These are phyloP conservation scores for Scenedesmus sp. DNA, from an alignment of 163 green algal species.

Conservation along the genomic window DNA sequence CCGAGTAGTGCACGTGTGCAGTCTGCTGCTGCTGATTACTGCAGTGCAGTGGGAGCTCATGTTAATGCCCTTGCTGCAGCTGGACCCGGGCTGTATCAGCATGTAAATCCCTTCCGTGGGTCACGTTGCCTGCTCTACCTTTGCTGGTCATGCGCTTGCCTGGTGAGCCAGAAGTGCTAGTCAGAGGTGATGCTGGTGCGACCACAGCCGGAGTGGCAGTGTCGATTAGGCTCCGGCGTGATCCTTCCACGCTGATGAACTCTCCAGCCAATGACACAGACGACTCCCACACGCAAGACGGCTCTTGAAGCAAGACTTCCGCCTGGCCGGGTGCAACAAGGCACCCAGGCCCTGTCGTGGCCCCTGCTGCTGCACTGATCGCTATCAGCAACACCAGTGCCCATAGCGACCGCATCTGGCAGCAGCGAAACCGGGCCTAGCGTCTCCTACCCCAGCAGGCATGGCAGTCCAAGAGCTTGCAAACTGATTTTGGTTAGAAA, in stretches of 20 bases:
- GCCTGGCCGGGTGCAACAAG: neutral
- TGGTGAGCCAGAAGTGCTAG: neutral
- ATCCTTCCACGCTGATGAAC: neutral
- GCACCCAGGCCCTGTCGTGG: neutral
- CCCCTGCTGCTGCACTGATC: slow-evolving; percentile 1
- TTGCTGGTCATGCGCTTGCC: neutral
- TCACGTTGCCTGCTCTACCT: neutral
- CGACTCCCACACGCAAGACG: neutral
- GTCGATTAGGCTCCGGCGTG: neutral
- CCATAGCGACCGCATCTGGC: neutral
- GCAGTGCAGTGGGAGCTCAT: neutral
- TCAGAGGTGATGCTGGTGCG: neutral
- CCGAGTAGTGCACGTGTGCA: neutral
- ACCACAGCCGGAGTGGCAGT: neutral
- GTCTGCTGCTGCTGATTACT: neutral
- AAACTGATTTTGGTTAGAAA: neutral
- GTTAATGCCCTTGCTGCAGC: neutral
- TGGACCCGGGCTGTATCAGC: neutral
- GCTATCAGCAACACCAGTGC: neutral
- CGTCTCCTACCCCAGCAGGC: neutral
- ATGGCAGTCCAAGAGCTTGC: neutral
- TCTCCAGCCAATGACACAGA: neutral
- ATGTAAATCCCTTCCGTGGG: neutral
- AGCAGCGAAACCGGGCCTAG: neutral
- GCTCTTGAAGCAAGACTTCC: neutral